Base-by-base conservation (phyloP, 352 stramenopile genomes). In the Blastocystis sp. region DNA sequence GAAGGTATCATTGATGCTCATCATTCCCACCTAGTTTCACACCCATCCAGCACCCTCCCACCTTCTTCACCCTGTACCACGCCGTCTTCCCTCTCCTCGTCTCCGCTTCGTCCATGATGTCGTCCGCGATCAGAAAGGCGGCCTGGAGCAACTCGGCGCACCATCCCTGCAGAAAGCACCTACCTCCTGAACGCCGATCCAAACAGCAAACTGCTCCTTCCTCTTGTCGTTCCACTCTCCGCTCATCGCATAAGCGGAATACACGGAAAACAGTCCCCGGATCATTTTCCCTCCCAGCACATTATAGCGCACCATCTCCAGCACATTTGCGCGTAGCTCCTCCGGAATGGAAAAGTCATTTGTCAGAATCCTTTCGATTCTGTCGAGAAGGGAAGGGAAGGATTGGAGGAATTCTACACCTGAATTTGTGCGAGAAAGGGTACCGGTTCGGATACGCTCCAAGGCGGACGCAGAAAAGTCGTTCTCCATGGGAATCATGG, bases 61-160 rank as follows among this genome's bases (percentile, higher is more conserved):
- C 69, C n/a, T n/a, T 60, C 17, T 79, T 52, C 6, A 79, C 21
- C 10, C 52, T 42, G 62, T 79, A 79, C 69, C 69, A 79, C 11
- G 69, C n/a, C 0, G 69, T 40, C 43, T 79, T 79, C 62, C 69
- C 69, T 64, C 69, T 11, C 28, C 69, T 40, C 28, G n/a, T 79
- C 43, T 79, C 69, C 14, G 69, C n/a, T n/a, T 79, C 69, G 34
- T 79, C 69, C 69, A 79, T 79, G n/a, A 79, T 79, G n/a, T 79
- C 69, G 24, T 79, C 69, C 10, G 69, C 69, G 63, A 79, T 63
- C 24, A 79, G 42, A 60, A 79, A 79, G 9, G 69, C 43, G 2
- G 40, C 69, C 34, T 79, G 69, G 17, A 79, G 48, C 17, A 79
- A 11, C 52, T 79, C 69, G 14, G 69, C 69, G 62, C 69, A 42